Percentiles rank a stretch among this genome's conserved stretches.
Evolutionary conservation across 208 protist genomes (phyloP).

Genomic region (Vickermania spadyakhi): DNA sequence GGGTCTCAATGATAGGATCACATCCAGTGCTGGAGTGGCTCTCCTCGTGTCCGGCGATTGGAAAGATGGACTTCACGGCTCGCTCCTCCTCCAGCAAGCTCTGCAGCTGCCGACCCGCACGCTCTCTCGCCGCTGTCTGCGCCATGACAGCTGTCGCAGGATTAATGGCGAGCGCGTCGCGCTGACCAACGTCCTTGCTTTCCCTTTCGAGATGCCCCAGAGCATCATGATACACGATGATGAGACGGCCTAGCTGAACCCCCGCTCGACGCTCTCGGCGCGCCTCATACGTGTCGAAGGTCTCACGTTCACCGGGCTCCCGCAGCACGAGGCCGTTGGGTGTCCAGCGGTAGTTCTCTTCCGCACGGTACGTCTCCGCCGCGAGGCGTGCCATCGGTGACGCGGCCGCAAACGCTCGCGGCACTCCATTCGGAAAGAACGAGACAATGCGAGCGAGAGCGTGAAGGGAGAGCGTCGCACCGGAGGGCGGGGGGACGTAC

Average conservation of each 20-base stretch:
- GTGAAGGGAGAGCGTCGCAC: neutral
- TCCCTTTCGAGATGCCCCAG: neutral
- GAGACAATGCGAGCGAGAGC: neutral
- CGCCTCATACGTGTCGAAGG: constrained; percentile 1
- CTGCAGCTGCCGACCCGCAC: neutral
- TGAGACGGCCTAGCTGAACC: neutral
- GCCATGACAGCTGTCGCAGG: neutral
- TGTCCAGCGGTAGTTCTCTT: constrained; percentile 1
- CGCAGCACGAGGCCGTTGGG: neutral
- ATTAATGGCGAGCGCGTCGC: neutral
- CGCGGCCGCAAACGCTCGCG: constrained; percentile 1
- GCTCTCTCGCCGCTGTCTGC: neutral
- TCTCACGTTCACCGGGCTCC: neutral
- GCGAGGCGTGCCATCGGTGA: neutral
- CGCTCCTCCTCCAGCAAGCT: neutral
- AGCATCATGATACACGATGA: neutral
- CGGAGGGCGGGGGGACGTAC: neutral
- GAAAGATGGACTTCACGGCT: neutral
- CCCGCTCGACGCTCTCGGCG: neutral
- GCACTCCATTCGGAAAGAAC: constrained; percentile 7
- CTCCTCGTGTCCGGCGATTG: neutral
- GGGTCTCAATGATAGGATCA: neutral
- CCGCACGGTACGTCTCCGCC: constrained; percentile 2
- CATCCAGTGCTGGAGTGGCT: no score
- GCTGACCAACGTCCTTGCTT: neutral